Conservation (phyloP, 768 basidiomycete species). For the Suillus lakei region DNA sequence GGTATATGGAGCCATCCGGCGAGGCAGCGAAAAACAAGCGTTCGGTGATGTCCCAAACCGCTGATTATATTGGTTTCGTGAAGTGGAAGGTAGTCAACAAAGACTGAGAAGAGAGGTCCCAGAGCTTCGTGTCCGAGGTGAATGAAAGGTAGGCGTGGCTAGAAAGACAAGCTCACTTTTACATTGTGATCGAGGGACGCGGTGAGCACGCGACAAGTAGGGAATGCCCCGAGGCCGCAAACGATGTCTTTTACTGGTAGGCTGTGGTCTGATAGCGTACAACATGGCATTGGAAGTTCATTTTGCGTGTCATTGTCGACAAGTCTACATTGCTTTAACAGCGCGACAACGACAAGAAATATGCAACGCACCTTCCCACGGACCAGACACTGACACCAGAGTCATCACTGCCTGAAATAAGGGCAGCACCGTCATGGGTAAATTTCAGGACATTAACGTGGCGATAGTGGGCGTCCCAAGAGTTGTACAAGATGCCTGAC, state of each 20-base stretch:
- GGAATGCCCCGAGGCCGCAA: slow-evolving; percentile 82
- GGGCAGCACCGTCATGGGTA: slow-evolving; percentile 74
- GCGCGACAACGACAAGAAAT: slow-evolving; percentile 1
- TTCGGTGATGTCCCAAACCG: slow-evolving; percentile 86
- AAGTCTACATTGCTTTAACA: slow-evolving; percentile 52
- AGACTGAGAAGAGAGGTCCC: slow-evolving; percentile 76
- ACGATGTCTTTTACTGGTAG: slow-evolving; percentile 83
- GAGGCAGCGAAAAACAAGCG: slow-evolving; percentile 90
- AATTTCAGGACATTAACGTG: slow-evolving; percentile 83
- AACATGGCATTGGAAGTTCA: slow-evolving; percentile 77
- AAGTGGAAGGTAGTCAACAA: slow-evolving; percentile 90
- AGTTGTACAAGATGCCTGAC: slow-evolving; percentile 91
- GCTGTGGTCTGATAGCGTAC: slow-evolving; percentile 88
- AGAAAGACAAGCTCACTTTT: slow-evolving; percentile 59
- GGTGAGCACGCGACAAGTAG: slow-evolving; percentile 76
- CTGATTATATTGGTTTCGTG: slow-evolving; percentile 69
- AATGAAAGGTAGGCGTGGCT: slow-evolving; percentile 17
- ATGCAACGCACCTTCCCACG: slow-evolving; percentile 70
- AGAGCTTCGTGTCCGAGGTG: slow-evolving; percentile 54
- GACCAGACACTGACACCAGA: slow-evolving; percentile 91
- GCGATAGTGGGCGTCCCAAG: slow-evolving; percentile 97
- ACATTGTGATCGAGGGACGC: slow-evolving; percentile 89
- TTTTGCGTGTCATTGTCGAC: slow-evolving; percentile 76
- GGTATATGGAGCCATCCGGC: slow-evolving; percentile 72
- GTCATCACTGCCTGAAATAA: slow-evolving; percentile 91